These are phyloP conservation scores for Syzygium grande DNA, from an alignment of 345 rosid genomes.

Conservation along the genomic window DNA sequence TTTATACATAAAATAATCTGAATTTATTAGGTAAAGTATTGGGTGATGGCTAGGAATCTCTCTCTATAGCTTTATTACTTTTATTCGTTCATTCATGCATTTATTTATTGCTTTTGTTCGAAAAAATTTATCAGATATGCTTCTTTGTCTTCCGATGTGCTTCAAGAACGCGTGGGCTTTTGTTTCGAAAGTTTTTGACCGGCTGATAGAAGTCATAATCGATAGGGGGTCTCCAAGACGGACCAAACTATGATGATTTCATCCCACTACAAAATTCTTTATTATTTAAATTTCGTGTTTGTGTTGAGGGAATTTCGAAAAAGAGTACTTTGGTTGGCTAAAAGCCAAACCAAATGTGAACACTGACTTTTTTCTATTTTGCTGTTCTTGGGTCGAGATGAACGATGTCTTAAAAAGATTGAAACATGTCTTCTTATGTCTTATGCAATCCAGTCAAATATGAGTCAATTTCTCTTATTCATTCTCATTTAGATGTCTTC, in stretches of 20 bases:
- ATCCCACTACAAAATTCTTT: neutral
- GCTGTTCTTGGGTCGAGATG: neutral
- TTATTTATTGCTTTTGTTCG: neutral
- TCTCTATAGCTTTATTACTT: neutral
- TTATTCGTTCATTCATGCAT: neutral
- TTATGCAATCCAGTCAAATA: neutral
- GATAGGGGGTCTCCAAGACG: neutral
- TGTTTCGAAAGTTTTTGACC: neutral
- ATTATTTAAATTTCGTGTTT: neutral
- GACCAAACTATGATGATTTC: neutral
- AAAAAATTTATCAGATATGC: neutral
- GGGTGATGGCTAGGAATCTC: neutral
- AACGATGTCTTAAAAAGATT: neutral
- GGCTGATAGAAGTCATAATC: neutral
- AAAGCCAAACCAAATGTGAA: neutral
- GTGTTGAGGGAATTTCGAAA: neutral
- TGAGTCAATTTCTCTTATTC: neutral
- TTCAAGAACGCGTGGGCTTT: neutral
- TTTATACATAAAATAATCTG: neutral
- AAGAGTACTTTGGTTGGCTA: neutral
- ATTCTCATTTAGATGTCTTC: neutral
- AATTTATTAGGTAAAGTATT: neutral
- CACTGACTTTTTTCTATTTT: neutral
- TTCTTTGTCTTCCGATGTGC: neutral
- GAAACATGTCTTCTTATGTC: neutral